Conservation (phyloP, 2,329 filamentous ascomycete species). For the Xylariomycetidae sp. region DNA sequence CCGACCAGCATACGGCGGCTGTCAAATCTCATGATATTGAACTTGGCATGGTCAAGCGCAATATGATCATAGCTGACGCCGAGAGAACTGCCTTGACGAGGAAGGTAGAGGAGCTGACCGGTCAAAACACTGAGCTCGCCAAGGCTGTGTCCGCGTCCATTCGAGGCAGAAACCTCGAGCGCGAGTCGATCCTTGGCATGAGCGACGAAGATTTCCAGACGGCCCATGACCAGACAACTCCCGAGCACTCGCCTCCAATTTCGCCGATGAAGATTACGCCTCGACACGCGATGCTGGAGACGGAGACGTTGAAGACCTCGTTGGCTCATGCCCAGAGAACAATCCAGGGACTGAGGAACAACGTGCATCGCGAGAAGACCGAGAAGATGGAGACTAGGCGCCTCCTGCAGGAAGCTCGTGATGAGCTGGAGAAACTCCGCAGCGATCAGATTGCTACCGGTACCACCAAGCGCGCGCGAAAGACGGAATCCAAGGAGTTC, state of each 20-base stretch:
- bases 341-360: slow-evolving; percentile 91
- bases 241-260: slow-evolving; percentile 83
- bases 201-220: slow-evolving; percentile 60
- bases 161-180: slow-evolving; percentile 60
- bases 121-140: slow-evolving; percentile 87
- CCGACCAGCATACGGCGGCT: slow-evolving; percentile 70
- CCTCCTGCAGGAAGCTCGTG: slow-evolving; percentile 89
- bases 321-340: slow-evolving; percentile 91
- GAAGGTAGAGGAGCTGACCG: slow-evolving; percentile 80
- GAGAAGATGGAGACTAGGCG: slow-evolving; percentile 95
- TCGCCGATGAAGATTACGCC: slow-evolving; percentile 91
- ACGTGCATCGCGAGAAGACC: slow-evolving; percentile 95
- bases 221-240: slow-evolving; percentile 64
- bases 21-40: slow-evolving; percentile 87
- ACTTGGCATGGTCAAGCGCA: slow-evolving; percentile 75
- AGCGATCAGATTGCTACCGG: slow-evolving; percentile 39
- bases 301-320: slow-evolving; percentile 91
- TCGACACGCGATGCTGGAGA: slow-evolving; percentile 84
- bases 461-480: slow-evolving; percentile 57
- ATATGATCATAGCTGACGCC: slow-evolving; percentile 67
- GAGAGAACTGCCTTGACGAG: slow-evolving; percentile 74
- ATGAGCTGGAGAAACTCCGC: slow-evolving; percentile 74
- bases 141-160: slow-evolving; percentile 67
- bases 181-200: slow-evolving; percentile 51
- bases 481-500: slow-evolving; percentile 59